Percentiles rank a stretch among this genome's conserved stretches.
phyloP scores from a whole-genome alignment of 2,329 filamentous ascomycete genomes.

The Microsporum audouinii region DNA sequence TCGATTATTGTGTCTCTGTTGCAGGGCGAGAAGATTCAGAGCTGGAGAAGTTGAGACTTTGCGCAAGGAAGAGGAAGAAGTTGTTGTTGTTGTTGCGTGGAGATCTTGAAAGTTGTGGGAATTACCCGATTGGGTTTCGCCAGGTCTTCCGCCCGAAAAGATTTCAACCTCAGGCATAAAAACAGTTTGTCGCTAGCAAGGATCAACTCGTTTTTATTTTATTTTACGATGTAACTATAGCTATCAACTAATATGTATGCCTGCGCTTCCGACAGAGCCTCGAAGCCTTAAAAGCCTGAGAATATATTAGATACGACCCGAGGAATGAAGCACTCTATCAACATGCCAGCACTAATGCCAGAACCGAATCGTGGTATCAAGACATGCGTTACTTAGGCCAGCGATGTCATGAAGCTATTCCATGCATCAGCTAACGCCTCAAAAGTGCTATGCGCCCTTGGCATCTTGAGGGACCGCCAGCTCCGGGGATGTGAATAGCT shows the following conservation, averaged over 20 bases:
- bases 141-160: neutral
- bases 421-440: too few species aligned
- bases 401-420: too few species aligned
- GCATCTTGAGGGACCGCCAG: too few species aligned
- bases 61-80: neutral
- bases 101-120: conserved; percentile 1
- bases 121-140: neutral
- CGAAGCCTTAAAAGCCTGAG: neutral
- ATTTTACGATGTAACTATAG: neutral
- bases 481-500: too few species aligned
- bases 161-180: too few species aligned
- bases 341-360: too few species aligned
- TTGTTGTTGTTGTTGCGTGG: conserved; percentile 1
- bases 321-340: too few species aligned
- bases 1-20: neutral
- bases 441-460: too few species aligned
- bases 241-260: too few species aligned
- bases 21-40: neutral
- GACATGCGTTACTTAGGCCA: too few species aligned
- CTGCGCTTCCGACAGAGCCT: neutral
- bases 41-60: neutral
- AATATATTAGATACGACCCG: neutral
- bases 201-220: neutral
- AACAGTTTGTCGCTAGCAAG: neutral
- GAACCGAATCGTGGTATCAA: too few species aligned